These are phyloP conservation scores for Penicillium silybi DNA, from an alignment of 495 filamentous ascomycete genomes.

Conservation along the genomic window DNA sequence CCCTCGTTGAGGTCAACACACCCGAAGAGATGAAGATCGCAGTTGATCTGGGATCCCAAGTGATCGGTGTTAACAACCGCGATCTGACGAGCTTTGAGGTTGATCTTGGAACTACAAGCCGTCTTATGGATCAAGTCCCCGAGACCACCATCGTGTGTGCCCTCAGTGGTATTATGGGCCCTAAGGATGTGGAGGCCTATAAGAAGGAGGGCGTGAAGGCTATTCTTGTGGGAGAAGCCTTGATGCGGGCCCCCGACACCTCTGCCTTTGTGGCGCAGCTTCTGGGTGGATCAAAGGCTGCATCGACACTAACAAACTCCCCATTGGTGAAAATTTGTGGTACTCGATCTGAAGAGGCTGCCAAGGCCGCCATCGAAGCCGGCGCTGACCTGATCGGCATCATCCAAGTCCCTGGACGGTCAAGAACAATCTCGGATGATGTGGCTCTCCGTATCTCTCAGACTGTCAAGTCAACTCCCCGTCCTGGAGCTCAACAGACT, in stretches of 20 bases:
- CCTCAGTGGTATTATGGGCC: conserved; percentile 86
- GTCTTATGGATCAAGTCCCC: conserved; percentile 80
- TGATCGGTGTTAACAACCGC: conserved; percentile 97
- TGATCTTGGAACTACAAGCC: conserved; percentile 88
- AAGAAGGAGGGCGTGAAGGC: conserved; percentile 86
- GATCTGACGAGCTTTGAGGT: conserved; percentile 96
- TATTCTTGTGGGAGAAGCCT: conserved; percentile 89
- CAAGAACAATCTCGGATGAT: conserved; percentile 71
- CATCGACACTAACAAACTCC: conserved; percentile 22
- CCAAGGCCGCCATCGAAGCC: conserved; percentile 73
- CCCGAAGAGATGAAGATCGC: conserved; percentile 88
- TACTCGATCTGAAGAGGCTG: conserved; percentile 80
- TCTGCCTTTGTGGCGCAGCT: conserved; percentile 77
- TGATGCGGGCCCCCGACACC: conserved; percentile 84
- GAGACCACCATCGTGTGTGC: conserved; percentile 88
- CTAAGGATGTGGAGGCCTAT: conserved; percentile 88
- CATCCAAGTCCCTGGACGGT: conserved; percentile 78
- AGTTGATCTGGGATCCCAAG: conserved; percentile 80
- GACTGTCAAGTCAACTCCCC: conserved; percentile 60
- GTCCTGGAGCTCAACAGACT: conserved; percentile 43
- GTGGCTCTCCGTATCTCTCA: conserved; percentile 75
- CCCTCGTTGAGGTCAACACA: conserved; percentile 94
- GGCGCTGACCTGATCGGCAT: conserved; percentile 93
- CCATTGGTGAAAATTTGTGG: conserved; percentile 93
- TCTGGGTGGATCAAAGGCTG: conserved; percentile 52